Percentiles rank a stretch among this genome's conserved stretches.
Conservation (phyloP, 148 eudicot species). For the Fagopyrum homotropicum region DNA sequence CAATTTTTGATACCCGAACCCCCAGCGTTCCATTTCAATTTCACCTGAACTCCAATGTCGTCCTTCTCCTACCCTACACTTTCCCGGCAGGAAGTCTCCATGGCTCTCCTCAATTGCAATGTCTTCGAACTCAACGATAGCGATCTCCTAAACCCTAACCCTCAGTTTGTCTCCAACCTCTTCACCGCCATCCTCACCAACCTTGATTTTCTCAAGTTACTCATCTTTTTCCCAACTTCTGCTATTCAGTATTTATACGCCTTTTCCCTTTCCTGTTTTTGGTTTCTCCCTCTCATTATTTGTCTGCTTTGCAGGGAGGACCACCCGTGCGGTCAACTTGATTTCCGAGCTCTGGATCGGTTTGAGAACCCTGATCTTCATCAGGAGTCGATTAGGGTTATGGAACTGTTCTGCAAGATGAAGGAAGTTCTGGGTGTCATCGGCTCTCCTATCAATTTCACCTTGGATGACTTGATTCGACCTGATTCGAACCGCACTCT, state of each 20-base stretch:
- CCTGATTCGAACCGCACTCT: conserved; percentile 59
- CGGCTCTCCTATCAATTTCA: conserved; percentile 45
- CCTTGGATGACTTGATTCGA: conserved; percentile 52
- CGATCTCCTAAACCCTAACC: conserved; percentile 51
- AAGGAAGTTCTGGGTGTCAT: conserved; percentile 38
- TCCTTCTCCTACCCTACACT: conserved; percentile 45
- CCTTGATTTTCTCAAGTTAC: conserved; percentile 48
- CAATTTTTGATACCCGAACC: too few relatives aligned
- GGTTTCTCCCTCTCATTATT: background rate
- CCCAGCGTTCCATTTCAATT: too few relatives aligned
- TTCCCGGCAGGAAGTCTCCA: conserved; percentile 40
- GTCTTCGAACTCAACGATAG: conserved; percentile 42
- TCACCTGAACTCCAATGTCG: conserved; percentile 24
- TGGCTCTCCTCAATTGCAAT: conserved; percentile 27
- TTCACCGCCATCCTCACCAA: conserved; percentile 38
- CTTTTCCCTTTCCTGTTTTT: background rate
- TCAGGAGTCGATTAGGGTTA: conserved; percentile 41
- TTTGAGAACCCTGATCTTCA: conserved; percentile 82
- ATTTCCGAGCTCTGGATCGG: conserved; percentile 56
- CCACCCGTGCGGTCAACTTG: conserved; percentile 33
- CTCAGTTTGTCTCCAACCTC: conserved; percentile 44
- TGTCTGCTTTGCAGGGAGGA: conserved; percentile 55
- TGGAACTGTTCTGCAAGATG: conserved; percentile 44
- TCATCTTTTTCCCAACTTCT: background rate
- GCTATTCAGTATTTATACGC: background rate